Conservation (phyloP, 1,139 yeast genomes). For the Blastobotrys illinoisensis region DNA sequence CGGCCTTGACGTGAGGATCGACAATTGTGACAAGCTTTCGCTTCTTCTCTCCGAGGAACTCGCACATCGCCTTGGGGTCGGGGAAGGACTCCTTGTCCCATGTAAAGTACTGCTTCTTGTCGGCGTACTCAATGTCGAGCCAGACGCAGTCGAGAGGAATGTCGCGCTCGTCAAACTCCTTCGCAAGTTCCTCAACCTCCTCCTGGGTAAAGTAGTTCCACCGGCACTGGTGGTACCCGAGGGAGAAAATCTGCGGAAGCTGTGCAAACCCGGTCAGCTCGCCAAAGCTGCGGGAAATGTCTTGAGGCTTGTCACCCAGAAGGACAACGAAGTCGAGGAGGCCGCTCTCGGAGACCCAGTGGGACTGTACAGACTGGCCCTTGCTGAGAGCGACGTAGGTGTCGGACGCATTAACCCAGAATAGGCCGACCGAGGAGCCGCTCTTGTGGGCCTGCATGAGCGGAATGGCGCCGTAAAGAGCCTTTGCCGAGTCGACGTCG, state of each 20-base stretch:
- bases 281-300: conserved; percentile 57
- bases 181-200: conserved; percentile 11
- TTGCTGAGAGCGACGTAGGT: conserved; percentile 68
- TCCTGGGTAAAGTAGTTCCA: conserved; percentile 14
- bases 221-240: conserved; percentile 24
- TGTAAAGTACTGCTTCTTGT: conserved; percentile 33
- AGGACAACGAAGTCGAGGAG: conserved; percentile 65
- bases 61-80: conserved; percentile 24
- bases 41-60: conserved; percentile 25
- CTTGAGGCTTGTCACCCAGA: conserved; percentile 53
- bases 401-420: conserved; percentile 89
- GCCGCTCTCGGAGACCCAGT: conserved; percentile 92
- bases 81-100: conserved; percentile 31
- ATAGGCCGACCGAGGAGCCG: conserved; percentile 58
- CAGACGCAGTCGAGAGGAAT: conserved; percentile 19
- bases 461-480: conserved; percentile 93
- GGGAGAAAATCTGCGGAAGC: conserved; percentile 44
- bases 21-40: conserved; percentile 35
- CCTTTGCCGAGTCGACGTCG: conserved; percentile 66
- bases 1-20: conserved; percentile 36
- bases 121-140: conserved; percentile 24
- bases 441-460: conserved; percentile 63
- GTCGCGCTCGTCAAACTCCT: conserved; percentile 7
- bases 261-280: conserved; percentile 61
- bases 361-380: conserved; percentile 40